phyloP scores from a whole-genome alignment of 164 flowering plant genomes.

The Annona cherimola region DNA sequence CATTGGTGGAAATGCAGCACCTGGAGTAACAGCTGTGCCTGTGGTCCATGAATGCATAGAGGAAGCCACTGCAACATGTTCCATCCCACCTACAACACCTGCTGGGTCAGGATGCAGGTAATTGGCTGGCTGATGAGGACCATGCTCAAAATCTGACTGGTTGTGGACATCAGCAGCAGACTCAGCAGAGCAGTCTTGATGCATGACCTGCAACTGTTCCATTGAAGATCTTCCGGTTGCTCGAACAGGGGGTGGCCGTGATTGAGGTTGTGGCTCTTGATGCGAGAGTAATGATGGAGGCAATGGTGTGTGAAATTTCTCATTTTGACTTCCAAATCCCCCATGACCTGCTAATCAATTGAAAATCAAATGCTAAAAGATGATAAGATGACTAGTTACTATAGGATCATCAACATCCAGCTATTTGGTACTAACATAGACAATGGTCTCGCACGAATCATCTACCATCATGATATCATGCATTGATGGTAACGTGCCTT shows the following conservation, averaged over 20 bases:
- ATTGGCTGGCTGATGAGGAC: slow-evolving; percentile 33
- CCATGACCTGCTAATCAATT: slow-evolving; percentile 39
- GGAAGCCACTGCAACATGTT: slow-evolving; percentile 31
- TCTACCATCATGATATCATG: slow-evolving; percentile 8
- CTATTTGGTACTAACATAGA: slow-evolving; percentile 1
- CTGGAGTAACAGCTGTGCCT: slow-evolving; percentile 40
- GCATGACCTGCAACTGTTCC: slow-evolving; percentile 36
- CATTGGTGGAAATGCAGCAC: slow-evolving; percentile 47
- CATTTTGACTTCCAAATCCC: slow-evolving; percentile 30
- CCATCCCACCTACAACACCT: slow-evolving; percentile 33
- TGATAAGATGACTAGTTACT: background rate
- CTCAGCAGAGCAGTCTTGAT: slow-evolving; percentile 34
- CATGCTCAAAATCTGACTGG: slow-evolving; percentile 58
- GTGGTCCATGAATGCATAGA: slow-evolving; percentile 52
- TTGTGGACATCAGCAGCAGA: slow-evolving; percentile 36
- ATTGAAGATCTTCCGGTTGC: slow-evolving; percentile 28
- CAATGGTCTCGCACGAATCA: slow-evolving; percentile 3
- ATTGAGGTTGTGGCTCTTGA: slow-evolving; percentile 34
- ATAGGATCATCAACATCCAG: slow-evolving; percentile 7
- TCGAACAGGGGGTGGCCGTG: slow-evolving; percentile 28
- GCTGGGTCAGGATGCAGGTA: slow-evolving; percentile 41
- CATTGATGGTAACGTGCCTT: slow-evolving; percentile 3
- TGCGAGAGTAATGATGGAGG: slow-evolving; percentile 26
- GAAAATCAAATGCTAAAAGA: slow-evolving; percentile 19
- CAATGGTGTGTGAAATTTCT: slow-evolving; percentile 19